phyloP scores from a whole-genome alignment of 768 basidiomycete species.

The Mrakia gelida region DNA sequence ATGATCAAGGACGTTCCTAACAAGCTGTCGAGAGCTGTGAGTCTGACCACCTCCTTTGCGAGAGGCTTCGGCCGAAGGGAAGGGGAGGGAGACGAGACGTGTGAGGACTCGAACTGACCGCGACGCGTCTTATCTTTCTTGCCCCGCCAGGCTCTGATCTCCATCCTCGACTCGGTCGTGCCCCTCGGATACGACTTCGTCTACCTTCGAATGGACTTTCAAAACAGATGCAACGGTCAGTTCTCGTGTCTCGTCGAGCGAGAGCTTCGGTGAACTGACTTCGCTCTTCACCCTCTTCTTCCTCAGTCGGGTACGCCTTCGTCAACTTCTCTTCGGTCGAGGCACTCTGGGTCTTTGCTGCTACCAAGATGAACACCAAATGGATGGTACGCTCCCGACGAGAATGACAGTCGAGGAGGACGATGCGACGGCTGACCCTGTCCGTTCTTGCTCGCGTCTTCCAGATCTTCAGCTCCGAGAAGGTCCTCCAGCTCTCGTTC shows the following conservation, averaged over 20 bases:
- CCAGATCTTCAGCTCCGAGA: conserved; percentile 23
- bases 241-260: neutral
- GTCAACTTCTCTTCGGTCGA: conserved; percentile 15
- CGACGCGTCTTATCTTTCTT: neutral
- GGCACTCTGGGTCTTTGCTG: conserved; percentile 6
- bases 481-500: conserved; percentile 16
- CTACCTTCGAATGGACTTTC: conserved; percentile 11
- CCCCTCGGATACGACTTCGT: conserved; percentile 14
- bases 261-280: neutral
- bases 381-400: neutral
- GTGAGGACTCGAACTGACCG: neutral
- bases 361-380: conserved; percentile 2
- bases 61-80: too few relatives aligned
- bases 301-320: conserved; percentile 6
- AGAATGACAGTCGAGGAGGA: neutral
- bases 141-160: neutral
- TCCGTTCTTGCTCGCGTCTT: neutral
- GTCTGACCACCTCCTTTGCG: too few relatives aligned
- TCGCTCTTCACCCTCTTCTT: neutral
- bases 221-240: conserved; percentile 14
- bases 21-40: conserved; percentile 18
- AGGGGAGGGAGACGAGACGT: neutral
- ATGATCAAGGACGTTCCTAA: conserved; percentile 24
- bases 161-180: conserved; percentile 15
- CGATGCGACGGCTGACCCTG: neutral